A percentile compares a stretch with the other conserved stretches of the same genome.
phyloP scores from a whole-genome alignment of 2,329 filamentous ascomycete species.

The Diaporthe sp. region DNA sequence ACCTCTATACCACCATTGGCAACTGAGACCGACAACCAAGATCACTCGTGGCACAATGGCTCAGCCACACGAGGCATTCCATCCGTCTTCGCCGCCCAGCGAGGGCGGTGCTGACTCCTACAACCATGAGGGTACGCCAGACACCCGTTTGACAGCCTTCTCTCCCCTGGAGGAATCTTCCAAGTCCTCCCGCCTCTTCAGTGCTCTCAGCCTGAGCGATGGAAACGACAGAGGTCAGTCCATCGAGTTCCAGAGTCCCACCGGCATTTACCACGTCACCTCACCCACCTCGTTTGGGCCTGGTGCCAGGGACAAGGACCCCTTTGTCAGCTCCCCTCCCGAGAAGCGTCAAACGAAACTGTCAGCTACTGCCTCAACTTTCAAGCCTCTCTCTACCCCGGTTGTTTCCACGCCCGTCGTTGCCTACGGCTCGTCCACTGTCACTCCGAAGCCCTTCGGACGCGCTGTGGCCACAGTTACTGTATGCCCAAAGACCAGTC shows the following conservation, averaged over 20 bases:
- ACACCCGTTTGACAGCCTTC: constrained; percentile 74
- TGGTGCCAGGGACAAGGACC: constrained; percentile 61
- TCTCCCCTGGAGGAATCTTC: constrained; percentile 70
- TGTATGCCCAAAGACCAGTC: constrained; percentile 44
- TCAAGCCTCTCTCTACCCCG: constrained; percentile 64
- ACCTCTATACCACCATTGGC: neutral
- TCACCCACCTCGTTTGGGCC: constrained; percentile 47
- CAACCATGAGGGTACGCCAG: constrained; percentile 70
- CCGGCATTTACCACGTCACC: constrained; percentile 5
- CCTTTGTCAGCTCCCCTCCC: constrained; percentile 63
- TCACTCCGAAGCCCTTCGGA: constrained; percentile 33
- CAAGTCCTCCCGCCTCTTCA: constrained; percentile 57
- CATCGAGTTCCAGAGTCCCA: constrained; percentile 44
- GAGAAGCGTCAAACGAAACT: constrained; percentile 62
- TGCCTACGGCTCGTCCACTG: constrained; percentile 43
- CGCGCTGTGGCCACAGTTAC: constrained; percentile 38
- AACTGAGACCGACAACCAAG: constrained; percentile 9
- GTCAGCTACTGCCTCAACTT: constrained; percentile 74
- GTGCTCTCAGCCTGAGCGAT: constrained; percentile 49
- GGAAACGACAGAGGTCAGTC: constrained; percentile 48
- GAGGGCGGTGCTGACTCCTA: constrained; percentile 69
- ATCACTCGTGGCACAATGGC: constrained; percentile 52
- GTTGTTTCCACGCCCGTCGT: constrained; percentile 42
- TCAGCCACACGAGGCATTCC: constrained; percentile 58
- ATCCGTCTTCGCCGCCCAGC: constrained; percentile 65